A percentile compares a stretch with the other conserved stretches of the same genome.
These are phyloP conservation scores for Curvularia lunata DNA, from an alignment of 2,329 filamentous ascomycete genomes.

Conservation along the genomic window DNA sequence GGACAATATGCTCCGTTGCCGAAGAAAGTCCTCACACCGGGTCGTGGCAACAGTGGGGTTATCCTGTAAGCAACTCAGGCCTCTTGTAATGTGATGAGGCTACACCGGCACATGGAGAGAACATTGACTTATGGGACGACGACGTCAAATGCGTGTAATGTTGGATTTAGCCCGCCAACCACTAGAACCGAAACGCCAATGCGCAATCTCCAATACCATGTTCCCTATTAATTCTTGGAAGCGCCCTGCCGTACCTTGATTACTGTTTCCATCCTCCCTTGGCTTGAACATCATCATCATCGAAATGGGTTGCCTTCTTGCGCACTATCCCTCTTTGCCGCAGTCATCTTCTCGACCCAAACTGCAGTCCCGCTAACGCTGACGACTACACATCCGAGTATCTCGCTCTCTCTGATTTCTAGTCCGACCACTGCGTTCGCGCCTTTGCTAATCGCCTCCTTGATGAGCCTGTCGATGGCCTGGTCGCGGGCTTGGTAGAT, in stretches of 20 bases:
- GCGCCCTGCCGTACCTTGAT: neutral
- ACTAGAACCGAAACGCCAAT: conserved; percentile 1
- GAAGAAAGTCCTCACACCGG: neutral
- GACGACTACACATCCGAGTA: conserved; percentile 44
- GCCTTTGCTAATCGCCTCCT: conserved; percentile 41
- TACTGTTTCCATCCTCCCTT: neutral
- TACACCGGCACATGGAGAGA: neutral
- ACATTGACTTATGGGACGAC: neutral
- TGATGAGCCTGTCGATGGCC: conserved; percentile 44
- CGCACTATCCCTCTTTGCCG: conserved; percentile 30
- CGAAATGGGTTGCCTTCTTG: conserved; percentile 23
- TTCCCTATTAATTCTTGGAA: neutral
- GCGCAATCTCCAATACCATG: neutral
- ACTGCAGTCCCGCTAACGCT: conserved; percentile 43
- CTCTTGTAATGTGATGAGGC: neutral
- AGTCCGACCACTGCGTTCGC: conserved; percentile 44
- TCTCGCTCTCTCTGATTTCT: conserved; percentile 41
- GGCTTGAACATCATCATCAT: neutral
- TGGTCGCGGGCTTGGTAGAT: conserved; percentile 44
- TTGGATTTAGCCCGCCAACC: neutral
- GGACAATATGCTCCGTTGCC: neutral
- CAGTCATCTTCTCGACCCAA: conserved; percentile 35
- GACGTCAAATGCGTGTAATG: neutral
- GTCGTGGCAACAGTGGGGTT: neutral
- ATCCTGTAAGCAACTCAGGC: neutral